A percentile compares a stretch with the other conserved stretches of the same genome.
Evolutionary conservation across 169 alveolate genomes (phyloP).

Genomic region (Plasmodium knowlesi): DNA sequence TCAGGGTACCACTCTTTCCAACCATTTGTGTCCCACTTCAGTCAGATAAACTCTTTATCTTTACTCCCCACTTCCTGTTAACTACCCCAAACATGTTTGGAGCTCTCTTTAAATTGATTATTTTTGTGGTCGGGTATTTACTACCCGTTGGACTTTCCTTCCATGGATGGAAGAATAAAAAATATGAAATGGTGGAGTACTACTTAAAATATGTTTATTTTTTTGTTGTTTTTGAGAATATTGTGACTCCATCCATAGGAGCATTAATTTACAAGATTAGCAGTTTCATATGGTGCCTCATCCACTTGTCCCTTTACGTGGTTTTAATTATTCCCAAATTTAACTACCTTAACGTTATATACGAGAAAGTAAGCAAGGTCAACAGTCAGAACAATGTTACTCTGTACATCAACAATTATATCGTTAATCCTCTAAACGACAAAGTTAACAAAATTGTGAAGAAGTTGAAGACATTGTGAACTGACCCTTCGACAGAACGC

Average conservation of each 20-base stretch:
- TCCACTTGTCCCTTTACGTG: constrained; percentile 24
- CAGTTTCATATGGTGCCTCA: constrained; percentile 13
- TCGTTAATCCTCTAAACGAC: constrained; percentile 17
- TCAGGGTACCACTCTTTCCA: background rate
- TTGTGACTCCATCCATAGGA: constrained; percentile 39
- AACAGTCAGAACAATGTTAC: constrained; percentile 31
- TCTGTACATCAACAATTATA: constrained; percentile 6
- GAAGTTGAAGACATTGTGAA: constrained; percentile 18
- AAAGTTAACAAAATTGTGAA: constrained; percentile 22
- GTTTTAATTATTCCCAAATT: constrained; percentile 34
- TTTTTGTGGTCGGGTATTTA: constrained; percentile 20
- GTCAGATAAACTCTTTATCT: background rate
- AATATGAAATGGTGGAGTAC: constrained; percentile 50
- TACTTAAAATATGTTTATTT: constrained; percentile 29
- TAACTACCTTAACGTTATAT: constrained; percentile 20
- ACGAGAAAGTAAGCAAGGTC: constrained; percentile 20
- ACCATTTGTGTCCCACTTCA: background rate
- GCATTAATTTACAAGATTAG: constrained; percentile 6
- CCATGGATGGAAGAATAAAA: constrained; percentile 57
- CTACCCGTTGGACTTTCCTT: constrained; percentile 29
- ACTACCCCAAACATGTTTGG: constrained; percentile 14
- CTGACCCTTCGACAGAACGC: background rate
- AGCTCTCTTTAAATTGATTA: background rate
- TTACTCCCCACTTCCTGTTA: background rate
- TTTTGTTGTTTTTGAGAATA: constrained; percentile 30